phyloP scores from a whole-genome alignment of 352 stramenopile genomes.

The Saprolegnia parasitica region DNA sequence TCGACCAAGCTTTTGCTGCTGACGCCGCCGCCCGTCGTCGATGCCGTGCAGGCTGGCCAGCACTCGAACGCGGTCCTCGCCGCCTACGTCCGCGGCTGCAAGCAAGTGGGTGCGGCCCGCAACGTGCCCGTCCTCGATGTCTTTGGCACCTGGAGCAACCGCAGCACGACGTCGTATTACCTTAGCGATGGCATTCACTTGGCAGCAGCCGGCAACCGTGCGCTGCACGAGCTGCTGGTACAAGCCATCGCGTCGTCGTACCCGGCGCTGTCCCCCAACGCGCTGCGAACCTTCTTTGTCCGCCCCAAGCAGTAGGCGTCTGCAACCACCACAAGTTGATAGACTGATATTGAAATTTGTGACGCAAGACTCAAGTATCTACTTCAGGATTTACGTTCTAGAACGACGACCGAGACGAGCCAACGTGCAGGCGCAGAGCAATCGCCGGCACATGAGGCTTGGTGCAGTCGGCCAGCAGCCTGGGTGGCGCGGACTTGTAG shows the following conservation, averaged over 20 bases:
- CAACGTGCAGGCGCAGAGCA: too few species aligned
- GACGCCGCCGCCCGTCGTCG: slow-evolving; percentile 18
- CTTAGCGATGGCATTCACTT: background rate
- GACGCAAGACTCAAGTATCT: too few species aligned
- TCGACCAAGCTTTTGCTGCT: background rate
- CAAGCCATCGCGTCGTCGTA: background rate
- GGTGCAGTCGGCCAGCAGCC: too few species aligned
- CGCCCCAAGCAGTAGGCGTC: background rate
- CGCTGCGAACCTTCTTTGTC: background rate
- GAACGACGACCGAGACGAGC: too few species aligned
- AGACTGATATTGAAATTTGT: too few species aligned
- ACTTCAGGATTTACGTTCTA: too few species aligned
- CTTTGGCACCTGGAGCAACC: background rate
- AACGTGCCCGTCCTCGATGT: slow-evolving; percentile 8
- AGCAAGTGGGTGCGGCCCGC: background rate
- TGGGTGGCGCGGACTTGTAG: too few species aligned
- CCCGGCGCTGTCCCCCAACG: background rate
- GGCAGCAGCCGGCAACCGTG: background rate
- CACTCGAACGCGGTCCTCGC: background rate
- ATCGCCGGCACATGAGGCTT: too few species aligned
- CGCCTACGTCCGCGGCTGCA: background rate
- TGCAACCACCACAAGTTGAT: too few species aligned
- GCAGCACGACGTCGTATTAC: background rate
- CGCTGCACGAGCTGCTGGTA: background rate
- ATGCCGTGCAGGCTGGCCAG: background rate